Percentiles rank a stretch among this genome's conserved stretches.
Evolutionary conservation across 176 grass and related monocot genomes (phyloP).

Genomic region (Tillandsia leiboldiana): DNA sequence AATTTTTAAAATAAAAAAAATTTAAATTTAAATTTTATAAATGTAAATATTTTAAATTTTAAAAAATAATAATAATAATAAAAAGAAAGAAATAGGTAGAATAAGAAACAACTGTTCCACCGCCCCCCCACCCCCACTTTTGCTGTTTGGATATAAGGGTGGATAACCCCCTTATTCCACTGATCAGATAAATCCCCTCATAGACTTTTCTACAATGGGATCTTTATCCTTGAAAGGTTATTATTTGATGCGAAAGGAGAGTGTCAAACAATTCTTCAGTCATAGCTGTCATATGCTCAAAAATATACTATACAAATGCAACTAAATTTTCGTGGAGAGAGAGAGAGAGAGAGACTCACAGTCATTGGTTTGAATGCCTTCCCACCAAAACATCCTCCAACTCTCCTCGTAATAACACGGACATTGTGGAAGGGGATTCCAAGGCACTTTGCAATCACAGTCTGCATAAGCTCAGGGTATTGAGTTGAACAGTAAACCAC

Average conservation of each 20-base stretch:
- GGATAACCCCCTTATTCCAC: too few species aligned
- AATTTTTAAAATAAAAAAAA: too few species aligned
- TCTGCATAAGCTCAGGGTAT: constrained; percentile 32
- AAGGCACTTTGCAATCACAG: constrained; percentile 46
- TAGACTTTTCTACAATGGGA: background rate
- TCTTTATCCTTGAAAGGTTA: background rate
- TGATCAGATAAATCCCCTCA: background rate
- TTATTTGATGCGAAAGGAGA: background rate
- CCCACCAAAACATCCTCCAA: constrained; percentile 69
- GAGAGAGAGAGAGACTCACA: constrained; percentile 23
- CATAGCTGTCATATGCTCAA: background rate
- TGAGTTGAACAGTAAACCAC: constrained; percentile 54
- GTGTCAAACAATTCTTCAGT: background rate
- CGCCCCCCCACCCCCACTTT: too few species aligned
- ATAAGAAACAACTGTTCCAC: too few species aligned
- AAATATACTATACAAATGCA: background rate
- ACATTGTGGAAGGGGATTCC: constrained; percentile 55
- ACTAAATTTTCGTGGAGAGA: background rate
- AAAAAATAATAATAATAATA: too few species aligned
- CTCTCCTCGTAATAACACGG: constrained; percentile 62
- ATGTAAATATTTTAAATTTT: too few species aligned
- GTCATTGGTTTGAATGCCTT: constrained; percentile 25
- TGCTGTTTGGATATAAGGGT: too few species aligned
- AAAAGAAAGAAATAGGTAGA: too few species aligned
- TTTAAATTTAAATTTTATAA: too few species aligned